phyloP scores from a whole-genome alignment of 768 basidiomycete genomes.

The Lepiota subincarnata region DNA sequence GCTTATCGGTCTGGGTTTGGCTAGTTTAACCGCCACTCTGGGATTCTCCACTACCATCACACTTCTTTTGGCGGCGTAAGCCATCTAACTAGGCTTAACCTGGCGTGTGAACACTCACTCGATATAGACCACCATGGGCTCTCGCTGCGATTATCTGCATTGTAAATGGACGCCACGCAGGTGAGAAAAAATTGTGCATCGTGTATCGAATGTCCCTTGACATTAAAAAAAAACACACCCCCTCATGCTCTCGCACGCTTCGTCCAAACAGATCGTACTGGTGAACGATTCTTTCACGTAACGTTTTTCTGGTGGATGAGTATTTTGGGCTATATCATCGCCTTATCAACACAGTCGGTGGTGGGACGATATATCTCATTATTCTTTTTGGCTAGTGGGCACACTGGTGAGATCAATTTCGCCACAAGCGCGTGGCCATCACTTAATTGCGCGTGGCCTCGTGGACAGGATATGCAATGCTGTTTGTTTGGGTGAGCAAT shows the following conservation, averaged over 20 bases:
- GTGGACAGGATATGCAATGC: conserved; percentile 38
- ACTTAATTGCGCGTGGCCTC: not conserved
- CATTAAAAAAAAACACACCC: not conserved
- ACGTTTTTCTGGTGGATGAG: conserved; percentile 55
- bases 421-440: not conserved
- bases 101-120: not conserved
- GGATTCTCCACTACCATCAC: conserved; percentile 57
- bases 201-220: not conserved
- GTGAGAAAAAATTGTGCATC: conserved; percentile 13
- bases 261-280: conserved; percentile 40
- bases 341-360: conserved; percentile 47
- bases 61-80: conserved; percentile 59
- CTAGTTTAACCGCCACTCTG: conserved; percentile 53
- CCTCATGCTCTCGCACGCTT: no score
- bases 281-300: conserved; percentile 64
- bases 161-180: conserved; percentile 52
- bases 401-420: conserved; percentile 17
- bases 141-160: conserved; percentile 45
- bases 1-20: not conserved
- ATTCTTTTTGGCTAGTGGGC: conserved; percentile 62
- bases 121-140: conserved; percentile 59
- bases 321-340: conserved; percentile 59
- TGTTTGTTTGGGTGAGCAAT: conserved; percentile 61
- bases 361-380: conserved; percentile 55
- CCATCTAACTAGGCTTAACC: not conserved